A percentile compares a stretch with the other conserved stretches of the same genome.
Evolutionary conservation across 179 eudicot species (phyloP).

Genomic region (Patellifolia procumbens): DNA sequence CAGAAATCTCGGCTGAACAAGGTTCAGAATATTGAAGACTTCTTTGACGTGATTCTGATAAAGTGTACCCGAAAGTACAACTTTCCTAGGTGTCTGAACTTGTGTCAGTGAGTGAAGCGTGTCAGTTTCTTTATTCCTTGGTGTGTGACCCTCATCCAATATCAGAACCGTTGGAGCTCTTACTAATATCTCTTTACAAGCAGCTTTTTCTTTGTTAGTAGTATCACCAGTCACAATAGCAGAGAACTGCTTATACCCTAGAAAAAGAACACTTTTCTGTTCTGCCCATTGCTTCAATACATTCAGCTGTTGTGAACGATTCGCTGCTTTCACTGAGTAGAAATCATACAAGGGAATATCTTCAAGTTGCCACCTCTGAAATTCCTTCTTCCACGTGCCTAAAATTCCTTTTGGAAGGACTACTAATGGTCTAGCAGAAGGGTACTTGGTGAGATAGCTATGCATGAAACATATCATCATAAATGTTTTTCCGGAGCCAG

Average conservation of each 20-base stretch:
- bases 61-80: constrained; percentile 81
- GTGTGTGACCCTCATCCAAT: constrained; percentile 86
- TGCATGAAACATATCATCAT: constrained; percentile 88
- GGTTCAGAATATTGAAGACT: constrained; percentile 76
- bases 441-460: constrained; percentile 67
- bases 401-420: constrained; percentile 76
- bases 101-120: constrained; percentile 54
- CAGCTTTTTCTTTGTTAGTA: constrained; percentile 30
- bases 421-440: constrained; percentile 71
- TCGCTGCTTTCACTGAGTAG: constrained; percentile 72
- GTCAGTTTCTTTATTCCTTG: constrained; percentile 70
- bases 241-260: constrained; percentile 77
- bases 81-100: constrained; percentile 68
- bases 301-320: constrained; percentile 59
- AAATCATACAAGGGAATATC: constrained; percentile 64
- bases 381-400: constrained; percentile 76
- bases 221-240: constrained; percentile 51
- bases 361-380: constrained; percentile 75
- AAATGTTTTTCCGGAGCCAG: constrained; percentile 94
- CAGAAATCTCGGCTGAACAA: constrained; percentile 72
- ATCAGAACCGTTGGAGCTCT: constrained; percentile 61
- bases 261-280: constrained; percentile 60
- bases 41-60: constrained; percentile 81
- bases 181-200: constrained; percentile 62
- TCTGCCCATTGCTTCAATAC: constrained; percentile 67